Conservation (phyloP, 2,329 filamentous ascomycete species). For the Cladosporium sp. region DNA sequence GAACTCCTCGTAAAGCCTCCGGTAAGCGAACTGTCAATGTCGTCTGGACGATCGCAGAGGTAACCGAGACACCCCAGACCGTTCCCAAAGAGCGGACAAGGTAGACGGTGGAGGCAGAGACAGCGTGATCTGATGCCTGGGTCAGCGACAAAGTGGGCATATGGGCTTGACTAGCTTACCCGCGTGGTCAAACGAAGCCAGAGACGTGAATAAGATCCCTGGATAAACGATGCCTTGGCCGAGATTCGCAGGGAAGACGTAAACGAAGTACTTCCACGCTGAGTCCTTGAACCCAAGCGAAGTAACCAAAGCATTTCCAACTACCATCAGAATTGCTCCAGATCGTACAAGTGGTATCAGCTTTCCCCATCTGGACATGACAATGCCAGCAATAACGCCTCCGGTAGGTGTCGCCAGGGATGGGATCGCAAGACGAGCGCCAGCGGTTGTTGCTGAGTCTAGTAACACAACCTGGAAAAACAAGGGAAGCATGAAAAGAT, state of each 20-base stretch:
- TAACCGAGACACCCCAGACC: constrained; percentile 61
- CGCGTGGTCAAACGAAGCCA: constrained; percentile 59
- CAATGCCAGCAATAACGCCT: constrained; percentile 40
- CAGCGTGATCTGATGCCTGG: constrained; percentile 52
- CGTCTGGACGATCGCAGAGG: constrained; percentile 60
- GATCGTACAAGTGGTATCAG: constrained; percentile 38
- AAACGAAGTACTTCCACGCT: constrained; percentile 43
- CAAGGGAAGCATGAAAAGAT: constrained; percentile 46
- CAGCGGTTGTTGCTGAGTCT: constrained; percentile 43
- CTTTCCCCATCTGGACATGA: constrained; percentile 47
- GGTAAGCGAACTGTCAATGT: constrained; percentile 54
- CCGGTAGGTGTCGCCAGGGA: constrained; percentile 44
- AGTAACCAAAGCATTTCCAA: constrained; percentile 41
- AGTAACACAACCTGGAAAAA: constrained; percentile 67
- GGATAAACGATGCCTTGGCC: constrained; percentile 47
- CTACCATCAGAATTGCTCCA: constrained; percentile 41
- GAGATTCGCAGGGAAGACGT: constrained; percentile 43
- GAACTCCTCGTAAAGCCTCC: constrained; percentile 50
- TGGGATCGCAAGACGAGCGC: constrained; percentile 41
- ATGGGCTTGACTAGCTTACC: too few species aligned
- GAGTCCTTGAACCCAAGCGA: constrained; percentile 39
- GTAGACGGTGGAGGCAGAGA: constrained; percentile 60
- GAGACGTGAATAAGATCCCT: constrained; percentile 54
- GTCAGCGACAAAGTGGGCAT: too few species aligned
- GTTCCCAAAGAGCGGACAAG: constrained; percentile 60